Conservation (phyloP, 805 yeast species). For the Zygosaccharomyces kombuchaensis region DNA sequence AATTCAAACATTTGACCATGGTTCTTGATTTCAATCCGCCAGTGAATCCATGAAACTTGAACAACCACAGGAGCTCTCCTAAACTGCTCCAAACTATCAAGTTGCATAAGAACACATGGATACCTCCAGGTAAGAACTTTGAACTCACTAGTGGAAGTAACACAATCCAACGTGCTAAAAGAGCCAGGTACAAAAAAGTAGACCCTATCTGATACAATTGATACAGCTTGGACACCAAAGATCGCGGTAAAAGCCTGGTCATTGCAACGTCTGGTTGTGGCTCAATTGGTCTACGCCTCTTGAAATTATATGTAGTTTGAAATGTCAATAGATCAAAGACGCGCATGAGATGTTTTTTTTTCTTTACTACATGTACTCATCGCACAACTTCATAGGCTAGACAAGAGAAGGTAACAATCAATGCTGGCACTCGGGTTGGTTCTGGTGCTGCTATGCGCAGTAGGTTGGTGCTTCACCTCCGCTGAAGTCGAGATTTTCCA, state of each 20-base stretch:
- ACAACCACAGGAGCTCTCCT: constrained; percentile 25
- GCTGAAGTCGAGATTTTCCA: constrained; percentile 80
- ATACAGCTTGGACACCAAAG: constrained; percentile 19
- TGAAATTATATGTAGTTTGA: background rate
- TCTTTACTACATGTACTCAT: constrained; percentile 2
- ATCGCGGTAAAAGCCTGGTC: constrained; percentile 11
- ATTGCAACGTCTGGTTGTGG: background rate
- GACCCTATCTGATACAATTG: constrained; percentile 30
- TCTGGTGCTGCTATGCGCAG: constrained; percentile 21
- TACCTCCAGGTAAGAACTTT: constrained; percentile 63
- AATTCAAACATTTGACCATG: constrained; percentile 26
- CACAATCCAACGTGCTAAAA: constrained; percentile 44
- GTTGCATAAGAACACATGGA: constrained; percentile 54
- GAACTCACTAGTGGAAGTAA: constrained; percentile 63
- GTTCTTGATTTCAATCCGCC: constrained; percentile 18
- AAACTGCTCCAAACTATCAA: constrained; percentile 21
- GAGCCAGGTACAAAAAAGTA: constrained; percentile 23
- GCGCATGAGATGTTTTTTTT: background rate
- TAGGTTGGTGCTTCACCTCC: constrained; percentile 49
- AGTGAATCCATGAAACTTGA: constrained; percentile 22
- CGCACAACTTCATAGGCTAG: background rate
- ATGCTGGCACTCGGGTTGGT: constrained; percentile 7
- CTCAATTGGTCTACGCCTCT: background rate
- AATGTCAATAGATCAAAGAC: background rate
- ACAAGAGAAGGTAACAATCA: background rate